Percentiles rank a stretch among this genome's conserved stretches.
Evolutionary conservation across 305 asterid genomes (phyloP).

Genomic region (Fraxinus floribunda): DNA sequence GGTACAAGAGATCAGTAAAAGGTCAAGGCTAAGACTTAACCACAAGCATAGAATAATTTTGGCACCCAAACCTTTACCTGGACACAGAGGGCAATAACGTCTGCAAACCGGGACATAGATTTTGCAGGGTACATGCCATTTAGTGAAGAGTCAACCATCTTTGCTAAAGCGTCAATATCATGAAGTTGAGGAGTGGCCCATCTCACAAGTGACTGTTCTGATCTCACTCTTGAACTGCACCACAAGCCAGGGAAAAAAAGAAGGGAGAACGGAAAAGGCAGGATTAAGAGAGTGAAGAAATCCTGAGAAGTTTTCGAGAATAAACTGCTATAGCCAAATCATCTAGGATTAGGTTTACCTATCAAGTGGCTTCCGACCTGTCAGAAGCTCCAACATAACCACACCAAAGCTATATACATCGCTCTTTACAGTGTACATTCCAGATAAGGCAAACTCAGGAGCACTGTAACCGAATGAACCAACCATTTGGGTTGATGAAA

Average conservation of each 20-base stretch:
- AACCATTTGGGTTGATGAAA: slow-evolving; percentile 72
- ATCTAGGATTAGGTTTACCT: slow-evolving; percentile 48
- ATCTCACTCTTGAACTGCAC: slow-evolving; percentile 74
- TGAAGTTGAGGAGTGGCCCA: slow-evolving; percentile 99
- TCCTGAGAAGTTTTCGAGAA: slow-evolving; percentile 10
- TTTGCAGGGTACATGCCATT: slow-evolving; percentile 98
- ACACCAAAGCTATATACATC: slow-evolving; percentile 96
- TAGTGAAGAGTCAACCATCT: slow-evolving; percentile 89
- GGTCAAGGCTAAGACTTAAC: neutral
- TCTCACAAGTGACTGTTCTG: slow-evolving; percentile 94
- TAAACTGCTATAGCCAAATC: neutral
- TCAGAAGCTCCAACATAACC: slow-evolving; percentile 93
- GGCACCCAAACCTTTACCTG: slow-evolving; percentile 54
- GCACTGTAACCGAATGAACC: slow-evolving; percentile 95
- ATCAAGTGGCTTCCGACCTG: slow-evolving; percentile 98
- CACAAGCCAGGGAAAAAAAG: slow-evolving; percentile 16
- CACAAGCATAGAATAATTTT: neutral
- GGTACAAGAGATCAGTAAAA: neutral
- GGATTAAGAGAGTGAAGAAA: neutral
- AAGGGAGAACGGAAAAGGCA: neutral
- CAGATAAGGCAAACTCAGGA: slow-evolving; percentile 92
- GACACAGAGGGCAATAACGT: slow-evolving; percentile 85
- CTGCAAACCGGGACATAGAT: slow-evolving; percentile 96
- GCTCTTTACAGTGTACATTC: slow-evolving; percentile 86
- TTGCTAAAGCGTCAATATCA: slow-evolving; percentile 91